Percentiles rank a stretch among this genome's conserved stretches.
These are phyloP conservation scores for Litsea cubeba DNA, from an alignment of 164 flowering plant species.

Conservation along the genomic window DNA sequence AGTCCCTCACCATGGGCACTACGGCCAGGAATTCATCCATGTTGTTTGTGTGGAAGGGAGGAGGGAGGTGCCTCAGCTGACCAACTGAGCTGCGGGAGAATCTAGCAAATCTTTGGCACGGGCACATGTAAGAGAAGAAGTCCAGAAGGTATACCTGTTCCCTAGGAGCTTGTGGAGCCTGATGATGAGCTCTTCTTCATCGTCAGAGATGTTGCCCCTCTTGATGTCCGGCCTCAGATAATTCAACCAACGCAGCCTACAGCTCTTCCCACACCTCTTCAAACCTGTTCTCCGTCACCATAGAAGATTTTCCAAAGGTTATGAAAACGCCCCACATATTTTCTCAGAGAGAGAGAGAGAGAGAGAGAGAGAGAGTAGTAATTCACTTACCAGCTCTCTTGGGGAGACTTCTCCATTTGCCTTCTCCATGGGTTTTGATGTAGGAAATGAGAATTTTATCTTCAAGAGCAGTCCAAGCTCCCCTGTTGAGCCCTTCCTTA, in stretches of 20 bases:
- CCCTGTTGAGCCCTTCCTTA: slow-evolving; percentile 28
- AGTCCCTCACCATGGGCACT: no score
- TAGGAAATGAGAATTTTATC: slow-evolving; percentile 23
- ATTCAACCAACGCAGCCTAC: slow-evolving; percentile 31
- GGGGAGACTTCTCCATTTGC: slow-evolving; percentile 31
- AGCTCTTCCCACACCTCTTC: slow-evolving; percentile 32
- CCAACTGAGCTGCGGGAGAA: no score
- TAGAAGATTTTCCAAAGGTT: no score
- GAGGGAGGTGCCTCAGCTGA: no score
- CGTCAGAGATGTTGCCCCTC: slow-evolving; percentile 29
- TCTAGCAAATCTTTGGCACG: no score
- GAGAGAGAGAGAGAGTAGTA: neutral
- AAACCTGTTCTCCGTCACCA: slow-evolving; percentile 15
- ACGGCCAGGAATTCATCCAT: neutral
- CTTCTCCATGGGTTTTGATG: slow-evolving; percentile 28
- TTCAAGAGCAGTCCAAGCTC: slow-evolving; percentile 36
- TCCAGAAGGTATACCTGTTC: slow-evolving; percentile 20
- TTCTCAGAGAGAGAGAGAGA: neutral
- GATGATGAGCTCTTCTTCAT: slow-evolving; percentile 34
- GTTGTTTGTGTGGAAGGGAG: neutral
- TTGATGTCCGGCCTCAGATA: slow-evolving; percentile 35
- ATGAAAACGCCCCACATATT: neutral
- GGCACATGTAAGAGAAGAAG: no score
- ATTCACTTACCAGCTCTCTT: slow-evolving; percentile 22
- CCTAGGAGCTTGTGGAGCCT: slow-evolving; percentile 30